These are phyloP conservation scores for Phaseolus lunatus DNA, from an alignment of 306 rosid species.

Conservation along the genomic window DNA sequence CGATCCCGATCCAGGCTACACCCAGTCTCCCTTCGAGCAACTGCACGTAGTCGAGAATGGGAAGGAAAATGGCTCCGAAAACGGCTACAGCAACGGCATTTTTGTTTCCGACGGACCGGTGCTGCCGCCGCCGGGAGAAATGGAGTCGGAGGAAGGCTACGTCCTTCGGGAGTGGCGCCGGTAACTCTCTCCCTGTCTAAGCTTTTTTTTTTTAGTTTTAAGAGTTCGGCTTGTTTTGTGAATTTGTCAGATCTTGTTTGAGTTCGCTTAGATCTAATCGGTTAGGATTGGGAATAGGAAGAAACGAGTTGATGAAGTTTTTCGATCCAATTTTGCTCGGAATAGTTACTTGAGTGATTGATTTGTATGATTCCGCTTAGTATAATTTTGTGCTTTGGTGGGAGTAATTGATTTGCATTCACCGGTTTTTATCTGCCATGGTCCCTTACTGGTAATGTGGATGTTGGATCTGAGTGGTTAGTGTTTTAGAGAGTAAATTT, in stretches of 20 bases:
- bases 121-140: constrained; percentile 81
- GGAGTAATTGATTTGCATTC: constrained; percentile 28
- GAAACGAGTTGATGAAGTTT: constrained; percentile 21
- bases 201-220: neutral
- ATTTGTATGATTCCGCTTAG: constrained; percentile 2
- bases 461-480: constrained; percentile 39
- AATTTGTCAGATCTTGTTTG: constrained; percentile 51
- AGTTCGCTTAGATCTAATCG: constrained; percentile 53
- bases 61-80: constrained; percentile 56
- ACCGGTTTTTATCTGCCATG: neutral
- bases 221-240: neutral
- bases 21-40: constrained; percentile 74
- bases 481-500: constrained; percentile 24
- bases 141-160: constrained; percentile 86
- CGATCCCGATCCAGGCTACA: constrained; percentile 69
- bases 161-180: constrained; percentile 97
- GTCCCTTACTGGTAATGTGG: neutral
- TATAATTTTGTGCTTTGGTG: constrained; percentile 2
- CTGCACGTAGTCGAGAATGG: constrained; percentile 68
- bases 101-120: constrained; percentile 87
- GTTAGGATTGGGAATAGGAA: constrained; percentile 27
- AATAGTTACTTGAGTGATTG: constrained; percentile 35
- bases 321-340: constrained; percentile 34
- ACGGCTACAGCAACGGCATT: constrained; percentile 51
- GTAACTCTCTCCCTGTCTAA: constrained; percentile 50